Evolutionary conservation across 2,329 filamentous ascomycete genomes (phyloP), one percentile per base, ranked within the genome.

Genomic region (Aspergillus sergii): DNA sequence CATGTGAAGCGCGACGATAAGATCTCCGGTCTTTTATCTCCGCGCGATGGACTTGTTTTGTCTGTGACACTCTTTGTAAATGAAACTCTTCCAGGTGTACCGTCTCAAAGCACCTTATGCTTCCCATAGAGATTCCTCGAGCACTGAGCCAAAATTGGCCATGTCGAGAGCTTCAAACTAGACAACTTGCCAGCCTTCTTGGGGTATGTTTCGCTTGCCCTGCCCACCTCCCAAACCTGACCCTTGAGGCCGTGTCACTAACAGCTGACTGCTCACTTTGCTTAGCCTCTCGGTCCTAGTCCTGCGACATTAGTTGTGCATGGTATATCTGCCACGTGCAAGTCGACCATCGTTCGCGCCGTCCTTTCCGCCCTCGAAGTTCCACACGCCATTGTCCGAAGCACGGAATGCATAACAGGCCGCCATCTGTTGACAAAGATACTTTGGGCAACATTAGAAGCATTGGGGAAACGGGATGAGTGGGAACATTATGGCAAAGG

Each of bases 321-420:
- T 76, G 95, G 95, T 57, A 87, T 93, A 34, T 89, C 94, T 72
- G 90, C 93, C 2, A 96, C 94, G 0, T 94, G 93, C 46, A 98
- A 98, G 80, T 92, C 88, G 36, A 86, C 87, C 55, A 85, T 97
- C 57, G 83, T 90, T 4, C 82, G 83, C 61, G 83, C 84, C 3
- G 84, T 93, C 19, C 84, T 96, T 21, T 84, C 83, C 12, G 83
- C 86, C 36, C 84, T 91, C 9, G 82, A 84, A 4, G 81, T 80
- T 39, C 74, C 74, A 14, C 75, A 81, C 65, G 76, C 77, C 30
- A 69, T 81, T 58, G 74, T 82, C 56, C 79, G 75, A 43, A 79
- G 80, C 66, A 73, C 76, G 11, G 81, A 83, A 66, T 82, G 80
- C 60, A 80, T 83, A 19, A 81, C 80, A 1, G 78, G 76, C 28